phyloP scores from a whole-genome alignment of 2,329 filamentous ascomycete genomes.

The Cytospora mali region DNA sequence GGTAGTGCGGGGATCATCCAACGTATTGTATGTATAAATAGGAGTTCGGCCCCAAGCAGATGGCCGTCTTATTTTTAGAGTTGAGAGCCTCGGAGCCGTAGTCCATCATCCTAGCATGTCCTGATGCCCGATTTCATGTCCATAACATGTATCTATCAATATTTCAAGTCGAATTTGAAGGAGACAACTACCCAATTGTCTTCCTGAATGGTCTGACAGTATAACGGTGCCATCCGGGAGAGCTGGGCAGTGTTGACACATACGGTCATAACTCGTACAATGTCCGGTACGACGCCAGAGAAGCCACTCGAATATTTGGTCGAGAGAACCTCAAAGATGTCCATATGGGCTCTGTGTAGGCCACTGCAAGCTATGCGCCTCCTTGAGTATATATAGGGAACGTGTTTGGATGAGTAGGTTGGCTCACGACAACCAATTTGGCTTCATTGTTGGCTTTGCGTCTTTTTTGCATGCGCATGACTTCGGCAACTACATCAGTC shows the following conservation, averaged over 20 bases:
- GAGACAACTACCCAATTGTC: no score
- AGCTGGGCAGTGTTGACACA: no score
- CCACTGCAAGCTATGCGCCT: background rate
- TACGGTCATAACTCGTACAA: no score
- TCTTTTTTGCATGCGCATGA: background rate
- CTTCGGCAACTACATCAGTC: background rate
- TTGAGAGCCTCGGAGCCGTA: background rate
- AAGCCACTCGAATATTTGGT: background rate
- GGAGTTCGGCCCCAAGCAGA: background rate
- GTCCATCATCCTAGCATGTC: background rate
- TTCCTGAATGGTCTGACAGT: no score
- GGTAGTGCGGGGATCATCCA: no score
- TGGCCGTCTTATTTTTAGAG: background rate
- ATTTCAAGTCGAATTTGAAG: no score
- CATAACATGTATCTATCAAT: no score
- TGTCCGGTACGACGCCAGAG: no score
- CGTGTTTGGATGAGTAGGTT: background rate
- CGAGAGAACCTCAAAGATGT: background rate
- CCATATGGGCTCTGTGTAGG: no score
- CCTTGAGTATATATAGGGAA: background rate
- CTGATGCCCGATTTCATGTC: background rate
- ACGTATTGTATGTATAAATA: background rate
- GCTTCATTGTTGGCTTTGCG: background rate
- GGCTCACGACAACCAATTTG: background rate
- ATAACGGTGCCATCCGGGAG: no score